Conservation (phyloP, 164 flowering plant species). For the Aristolochia contorta region DNA sequence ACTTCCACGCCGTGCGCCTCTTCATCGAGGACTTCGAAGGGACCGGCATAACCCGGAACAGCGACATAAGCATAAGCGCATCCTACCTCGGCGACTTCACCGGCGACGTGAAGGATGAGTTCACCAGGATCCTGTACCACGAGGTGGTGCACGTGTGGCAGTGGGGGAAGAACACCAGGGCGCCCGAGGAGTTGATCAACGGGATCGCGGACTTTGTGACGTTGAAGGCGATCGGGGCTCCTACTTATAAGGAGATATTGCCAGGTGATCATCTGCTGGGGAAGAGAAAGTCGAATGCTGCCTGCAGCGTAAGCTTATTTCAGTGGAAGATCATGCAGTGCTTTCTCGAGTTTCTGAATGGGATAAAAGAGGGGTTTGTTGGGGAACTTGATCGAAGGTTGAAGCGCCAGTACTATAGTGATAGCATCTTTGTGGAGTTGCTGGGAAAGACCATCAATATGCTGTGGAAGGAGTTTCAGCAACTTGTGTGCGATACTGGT, state of each 20-base stretch:
- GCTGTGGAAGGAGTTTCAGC: conserved; percentile 42
- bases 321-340: conserved; percentile 34
- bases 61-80: conserved; percentile 39
- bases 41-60: conserved; percentile 32
- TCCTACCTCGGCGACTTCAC: conserved; percentile 24
- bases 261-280: no score
- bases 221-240: conserved; percentile 40
- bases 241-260: conserved; percentile 60
- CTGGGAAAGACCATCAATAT: conserved; percentile 52
- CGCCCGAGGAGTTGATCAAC: conserved; percentile 50
- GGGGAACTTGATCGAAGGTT: conserved; percentile 49
- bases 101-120: conserved; percentile 41
- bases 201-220: conserved; percentile 68
- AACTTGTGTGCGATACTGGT: no score
- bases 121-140: conserved; percentile 51
- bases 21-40: conserved; percentile 36
- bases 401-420: conserved; percentile 34
- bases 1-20: conserved; percentile 22
- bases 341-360: conserved; percentile 53
- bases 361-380: conserved; percentile 45
- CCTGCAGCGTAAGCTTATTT: conserved; percentile 22
- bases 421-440: conserved; percentile 35
- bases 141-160: conserved; percentile 66
- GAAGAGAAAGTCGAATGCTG: no score
- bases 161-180: conserved; percentile 42